Base-by-base conservation (phyloP, 2,329 filamentous ascomycete species). In the Fusarium chuoi region DNA sequence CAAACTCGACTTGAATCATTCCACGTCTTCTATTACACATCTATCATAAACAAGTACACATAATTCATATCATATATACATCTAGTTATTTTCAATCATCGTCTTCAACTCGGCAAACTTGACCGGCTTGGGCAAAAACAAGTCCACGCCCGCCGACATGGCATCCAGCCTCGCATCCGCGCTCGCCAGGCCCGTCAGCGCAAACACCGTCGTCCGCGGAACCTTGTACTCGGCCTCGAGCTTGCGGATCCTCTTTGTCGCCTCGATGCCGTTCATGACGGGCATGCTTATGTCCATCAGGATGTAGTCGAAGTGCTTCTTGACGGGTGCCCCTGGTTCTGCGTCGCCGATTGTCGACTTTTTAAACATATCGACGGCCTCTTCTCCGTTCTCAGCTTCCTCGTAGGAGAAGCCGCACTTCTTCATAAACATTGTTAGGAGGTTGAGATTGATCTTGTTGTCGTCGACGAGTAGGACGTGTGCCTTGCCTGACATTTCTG, bases 281-380 rank as follows among this genome's bases (percentile, higher is more conserved):
- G 88, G 88, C 88, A 90, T 90, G 77, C 83, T 86, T 12, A 89
- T 84, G 70, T 90, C 88, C 83, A 84, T 84, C 4, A 84, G 75
- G 5, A 84, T 71, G 30, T 79, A 82, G 55, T 82, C 80, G 44
- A 84, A 84, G 5, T 45, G 70, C 6, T 62, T 68, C 10, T 62
- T 62, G 39, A 71, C 51, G 12, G 59, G 20, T 3, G 22, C n/a
- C 13, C 54, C 26, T 20, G 30, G 15, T n/a, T 42, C 28, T 28
- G 39, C 55, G 3, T 69, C 17, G 24, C 70, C 20, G 45, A 70
- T n/a, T 57, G 63, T 71, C 18, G 80, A 75, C 15, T 77, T 73
- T 52, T 82, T 82, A 74, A 84, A 87, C 14, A 75, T 78, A n/a
- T 85, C 82, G 3, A 88, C 78, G 4, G 87, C 87, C 74, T 87